Percentiles rank a stretch among this genome's conserved stretches.
Evolutionary conservation across 2,329 filamentous ascomycete species (phyloP).

Genomic region (Scorias spongiosa): DNA sequence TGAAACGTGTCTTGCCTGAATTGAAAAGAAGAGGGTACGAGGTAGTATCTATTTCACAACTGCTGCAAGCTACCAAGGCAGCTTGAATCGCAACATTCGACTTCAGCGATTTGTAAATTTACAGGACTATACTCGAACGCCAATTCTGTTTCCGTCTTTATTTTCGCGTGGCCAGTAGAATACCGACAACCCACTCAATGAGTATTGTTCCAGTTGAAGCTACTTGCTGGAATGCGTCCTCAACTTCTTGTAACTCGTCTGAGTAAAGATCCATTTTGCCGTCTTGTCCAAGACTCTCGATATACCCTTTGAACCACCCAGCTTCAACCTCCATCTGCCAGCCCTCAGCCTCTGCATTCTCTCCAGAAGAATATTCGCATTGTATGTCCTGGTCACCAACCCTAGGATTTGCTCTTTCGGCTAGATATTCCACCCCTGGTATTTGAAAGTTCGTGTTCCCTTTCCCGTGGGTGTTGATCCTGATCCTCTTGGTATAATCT

Average conservation of each 20-base stretch:
- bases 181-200: conserved; percentile 7
- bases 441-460: conserved; percentile 4
- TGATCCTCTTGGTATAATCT: conserved; percentile 5
- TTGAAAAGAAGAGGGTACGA: conserved; percentile 53
- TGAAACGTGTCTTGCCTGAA: conserved; percentile 56
- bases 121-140: too few species aligned
- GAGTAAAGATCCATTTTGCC: conserved; percentile 3
- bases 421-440: conserved; percentile 2
- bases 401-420: neutral
- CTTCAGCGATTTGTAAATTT: neutral
- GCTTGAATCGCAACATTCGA: neutral
- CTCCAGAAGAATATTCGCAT: conserved; percentile 1
- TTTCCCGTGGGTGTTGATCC: conserved; percentile 6
- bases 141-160: neutral
- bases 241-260: conserved; percentile 5
- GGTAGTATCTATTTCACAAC: conserved; percentile 54
- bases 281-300: conserved; percentile 3
- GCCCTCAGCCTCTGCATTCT: conserved; percentile 5
- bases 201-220: conserved; percentile 4
- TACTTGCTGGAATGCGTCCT: conserved; percentile 5
- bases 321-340: conserved; percentile 8
- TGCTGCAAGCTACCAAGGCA: conserved; percentile 31
- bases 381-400: conserved; percentile 4
- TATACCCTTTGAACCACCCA: conserved; percentile 6
- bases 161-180: conserved; percentile 7